Base-by-base conservation (phyloP, 257 asterid species). In the Nyctanthes arbortristis region DNA sequence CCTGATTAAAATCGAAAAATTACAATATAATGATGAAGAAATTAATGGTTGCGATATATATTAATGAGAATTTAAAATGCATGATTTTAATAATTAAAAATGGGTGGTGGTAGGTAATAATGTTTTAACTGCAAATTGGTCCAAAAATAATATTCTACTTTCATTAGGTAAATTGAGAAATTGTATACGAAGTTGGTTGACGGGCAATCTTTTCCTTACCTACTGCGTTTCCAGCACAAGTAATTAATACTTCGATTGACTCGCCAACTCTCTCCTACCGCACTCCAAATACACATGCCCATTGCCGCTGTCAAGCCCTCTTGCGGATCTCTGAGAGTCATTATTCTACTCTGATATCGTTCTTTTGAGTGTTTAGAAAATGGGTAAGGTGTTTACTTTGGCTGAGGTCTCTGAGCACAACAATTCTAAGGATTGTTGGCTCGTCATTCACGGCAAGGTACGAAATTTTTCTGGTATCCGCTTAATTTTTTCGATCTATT, bases 381-480 rank as follows among this genome's bases (percentile, higher is more conserved):
- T 75, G 85, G 82, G 84, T 31, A 79, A 77, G 52, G 75, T 74
- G 13, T 79, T 20, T 58, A 74, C 77, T 34, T 68, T 82, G 76
- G 77, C 82, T 36, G 75, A 82, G 73, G 84, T 79, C 27, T 71
- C 87, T 9, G 68, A 77, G 73, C 87, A 82, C 84, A 80, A 78
- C 75, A 64, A 57, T 67, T 3, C 66, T 40, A 78, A 79, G 74
- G 81, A 84, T 71, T 75, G 84, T 67, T 73, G 81, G 88, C 72
- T 78, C 73, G 8, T 79, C 52, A 75, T 80, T 37, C 62, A 45
- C 6, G 88, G 87, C 68, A 82, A 82, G 87, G 87, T 82, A 37
- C 33, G 0, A 2, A 49, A 49, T 49, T 49, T 20, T 20, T 20
- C 10, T 49, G 29, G 20, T 49, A 6, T 49, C 29, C 14, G 58